Percentiles rank a stretch among this genome's conserved stretches.
phyloP scores from a whole-genome alignment of 768 basidiomycete species.

The Galerina marginata region DNA sequence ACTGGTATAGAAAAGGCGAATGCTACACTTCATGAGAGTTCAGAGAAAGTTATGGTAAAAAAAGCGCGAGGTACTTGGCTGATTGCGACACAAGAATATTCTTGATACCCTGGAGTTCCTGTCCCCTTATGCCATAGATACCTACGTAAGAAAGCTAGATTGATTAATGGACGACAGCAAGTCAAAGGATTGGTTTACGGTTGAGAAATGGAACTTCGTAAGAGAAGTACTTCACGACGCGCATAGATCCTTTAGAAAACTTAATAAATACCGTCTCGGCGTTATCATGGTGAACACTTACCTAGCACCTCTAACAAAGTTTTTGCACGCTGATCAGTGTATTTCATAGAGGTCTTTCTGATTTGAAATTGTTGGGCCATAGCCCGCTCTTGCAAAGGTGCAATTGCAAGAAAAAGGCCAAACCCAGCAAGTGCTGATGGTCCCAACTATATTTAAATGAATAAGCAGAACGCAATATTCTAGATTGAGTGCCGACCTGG shows the following conservation, averaged over 20 bases:
- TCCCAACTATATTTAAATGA: conserved; percentile 51
- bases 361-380: conserved; percentile 64
- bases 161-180: neutral
- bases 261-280: neutral
- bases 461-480: neutral
- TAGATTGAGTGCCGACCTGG: conserved; percentile 42
- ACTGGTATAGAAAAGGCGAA: conserved; percentile 65
- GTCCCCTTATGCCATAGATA: conserved; percentile 54
- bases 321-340: conserved; percentile 67
- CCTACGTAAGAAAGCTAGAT: conserved; percentile 38
- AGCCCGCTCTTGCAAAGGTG: conserved; percentile 66
- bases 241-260: conserved; percentile 54
- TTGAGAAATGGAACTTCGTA: conserved; percentile 73
- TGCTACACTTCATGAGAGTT: conserved; percentile 44
- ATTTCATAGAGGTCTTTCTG: conserved; percentile 60
- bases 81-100: conserved; percentile 66
- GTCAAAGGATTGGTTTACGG: conserved; percentile 43
- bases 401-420: conserved; percentile 64
- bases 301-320: conserved; percentile 70
- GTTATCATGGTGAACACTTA: conserved; percentile 21
- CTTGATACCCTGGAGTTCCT: conserved; percentile 61
- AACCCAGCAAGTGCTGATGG: conserved; percentile 76
- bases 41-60: conserved; percentile 1
- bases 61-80: conserved; percentile 50
- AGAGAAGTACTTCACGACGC: conserved; percentile 78